Percentiles rank a stretch among this genome's conserved stretches.
Evolutionary conservation across 116 monocot genomes (phyloP).

Genomic region (Cymodocea nodosa): DNA sequence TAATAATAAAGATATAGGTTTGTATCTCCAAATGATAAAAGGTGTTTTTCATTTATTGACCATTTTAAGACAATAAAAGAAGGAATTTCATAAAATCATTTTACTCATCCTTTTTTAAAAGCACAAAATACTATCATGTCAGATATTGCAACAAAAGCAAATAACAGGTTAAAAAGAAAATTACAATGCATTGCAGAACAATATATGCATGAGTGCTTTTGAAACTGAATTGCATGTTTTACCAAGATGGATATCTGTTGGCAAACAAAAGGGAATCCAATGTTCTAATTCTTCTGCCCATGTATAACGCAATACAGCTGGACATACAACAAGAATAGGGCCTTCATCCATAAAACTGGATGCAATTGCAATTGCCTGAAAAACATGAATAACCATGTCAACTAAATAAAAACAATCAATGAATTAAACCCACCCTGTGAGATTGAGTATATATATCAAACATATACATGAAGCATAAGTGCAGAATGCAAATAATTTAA

Average conservation of each 20-base stretch:
- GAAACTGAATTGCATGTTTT: not conserved
- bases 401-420: too few species aligned
- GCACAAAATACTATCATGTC: too few species aligned
- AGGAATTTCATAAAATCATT: too few species aligned
- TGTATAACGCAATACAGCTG: slow-evolving; percentile 81
- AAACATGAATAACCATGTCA: not conserved
- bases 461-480: not conserved
- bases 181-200: not conserved
- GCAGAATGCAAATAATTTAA: not conserved
- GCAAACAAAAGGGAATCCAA: slow-evolving; percentile 76
- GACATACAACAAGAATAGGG: slow-evolving; percentile 78
- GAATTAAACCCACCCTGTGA: too few species aligned
- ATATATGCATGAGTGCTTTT: not conserved
- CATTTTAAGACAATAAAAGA: too few species aligned
- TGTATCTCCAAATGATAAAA: not conserved
- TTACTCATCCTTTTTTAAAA: too few species aligned
- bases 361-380: slow-evolving; percentile 92
- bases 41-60: too few species aligned
- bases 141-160: not conserved
- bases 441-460: too few species aligned
- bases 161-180: not conserved
- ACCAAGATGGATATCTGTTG: slow-evolving; percentile 97
- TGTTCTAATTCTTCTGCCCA: slow-evolving; percentile 97
- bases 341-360: slow-evolving; percentile 71
- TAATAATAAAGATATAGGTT: not conserved